Conservation (phyloP, 1,284 basidiomycete species). For the Lentinula novae-zelandiae region DNA sequence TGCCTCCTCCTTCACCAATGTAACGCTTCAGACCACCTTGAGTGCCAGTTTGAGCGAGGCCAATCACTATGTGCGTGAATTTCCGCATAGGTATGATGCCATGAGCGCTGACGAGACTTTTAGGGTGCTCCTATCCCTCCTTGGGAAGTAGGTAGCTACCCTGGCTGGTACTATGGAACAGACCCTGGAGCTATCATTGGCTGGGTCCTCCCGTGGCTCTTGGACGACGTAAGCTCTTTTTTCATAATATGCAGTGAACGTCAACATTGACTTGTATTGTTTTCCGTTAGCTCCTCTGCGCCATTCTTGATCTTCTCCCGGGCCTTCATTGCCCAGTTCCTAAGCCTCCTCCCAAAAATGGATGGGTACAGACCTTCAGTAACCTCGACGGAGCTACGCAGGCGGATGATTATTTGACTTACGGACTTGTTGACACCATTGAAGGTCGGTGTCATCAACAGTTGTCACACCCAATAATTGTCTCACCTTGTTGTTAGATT, state of each 20-base stretch:
- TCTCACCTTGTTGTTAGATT: conserved; percentile 25
- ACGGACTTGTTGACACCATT: conserved; percentile 40
- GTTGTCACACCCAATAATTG: background rate
- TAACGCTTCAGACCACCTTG: conserved; percentile 11
- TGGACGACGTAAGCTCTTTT: conserved; percentile 21
- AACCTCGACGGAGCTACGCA: conserved; percentile 40
- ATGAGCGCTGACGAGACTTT: background rate
- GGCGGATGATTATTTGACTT: conserved; percentile 38
- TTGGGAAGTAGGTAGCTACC: conserved; percentile 28
- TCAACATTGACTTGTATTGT: background rate
- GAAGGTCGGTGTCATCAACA: conserved; percentile 24
- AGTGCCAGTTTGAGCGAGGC: conserved; percentile 23
- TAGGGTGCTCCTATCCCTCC: conserved; percentile 33
- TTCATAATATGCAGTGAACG: background rate
- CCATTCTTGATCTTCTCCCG: conserved; percentile 29
- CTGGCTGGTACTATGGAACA: conserved; percentile 40
- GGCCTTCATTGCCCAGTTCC: conserved; percentile 32
- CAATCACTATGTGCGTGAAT: conserved; percentile 25
- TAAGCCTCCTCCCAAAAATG: conserved; percentile 24
- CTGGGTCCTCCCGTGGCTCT: conserved; percentile 28
- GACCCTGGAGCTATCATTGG: conserved; percentile 21
- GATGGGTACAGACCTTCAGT: conserved; percentile 34
- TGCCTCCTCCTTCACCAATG: background rate
- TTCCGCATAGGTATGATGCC: background rate
- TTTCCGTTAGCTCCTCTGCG: conserved; percentile 30